These are phyloP conservation scores for Geosmithia morbida DNA, from an alignment of 2,329 filamentous ascomycete genomes.

Conservation along the genomic window DNA sequence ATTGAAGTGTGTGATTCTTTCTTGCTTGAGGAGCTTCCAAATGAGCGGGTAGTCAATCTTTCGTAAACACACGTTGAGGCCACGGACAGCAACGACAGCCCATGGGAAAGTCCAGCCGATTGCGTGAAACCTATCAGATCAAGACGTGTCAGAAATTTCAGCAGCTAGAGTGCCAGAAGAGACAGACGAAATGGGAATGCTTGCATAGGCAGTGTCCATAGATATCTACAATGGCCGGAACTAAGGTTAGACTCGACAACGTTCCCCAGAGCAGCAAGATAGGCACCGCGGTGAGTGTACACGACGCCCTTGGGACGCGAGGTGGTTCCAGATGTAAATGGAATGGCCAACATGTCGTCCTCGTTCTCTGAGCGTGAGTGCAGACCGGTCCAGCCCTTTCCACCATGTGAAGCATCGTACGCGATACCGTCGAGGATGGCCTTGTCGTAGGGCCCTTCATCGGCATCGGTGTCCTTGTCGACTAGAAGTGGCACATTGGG, in stretches of 20 bases:
- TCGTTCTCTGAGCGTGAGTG: conserved; percentile 59
- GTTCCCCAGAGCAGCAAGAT: conserved; percentile 74
- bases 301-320: conserved; percentile 85
- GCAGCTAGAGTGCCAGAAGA: background rate
- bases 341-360: conserved; percentile 69
- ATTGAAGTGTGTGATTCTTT: conserved; percentile 87
- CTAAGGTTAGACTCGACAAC: conserved; percentile 82
- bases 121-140: conserved; percentile 41
- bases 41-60: conserved; percentile 93
- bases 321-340: conserved; percentile 90
- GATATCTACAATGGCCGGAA: conserved; percentile 58
- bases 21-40: conserved; percentile 75
- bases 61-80: conserved; percentile 87
- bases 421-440: conserved; percentile 68
- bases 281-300: conserved; percentile 77
- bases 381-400: conserved; percentile 63
- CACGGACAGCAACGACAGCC: conserved; percentile 82
- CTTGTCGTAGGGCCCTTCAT: conserved; percentile 69
- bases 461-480: conserved; percentile 52
- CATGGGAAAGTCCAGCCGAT: conserved; percentile 81
- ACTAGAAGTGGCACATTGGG: conserved; percentile 57
- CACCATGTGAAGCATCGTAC: conserved; percentile 52
- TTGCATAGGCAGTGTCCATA: conserved; percentile 90
- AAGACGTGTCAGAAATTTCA: background rate
- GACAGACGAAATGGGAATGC: conserved; percentile 23